Evolutionary conservation across 139 green algal species (phyloP).

Genomic region (Desmodesmus armatus): DNA sequence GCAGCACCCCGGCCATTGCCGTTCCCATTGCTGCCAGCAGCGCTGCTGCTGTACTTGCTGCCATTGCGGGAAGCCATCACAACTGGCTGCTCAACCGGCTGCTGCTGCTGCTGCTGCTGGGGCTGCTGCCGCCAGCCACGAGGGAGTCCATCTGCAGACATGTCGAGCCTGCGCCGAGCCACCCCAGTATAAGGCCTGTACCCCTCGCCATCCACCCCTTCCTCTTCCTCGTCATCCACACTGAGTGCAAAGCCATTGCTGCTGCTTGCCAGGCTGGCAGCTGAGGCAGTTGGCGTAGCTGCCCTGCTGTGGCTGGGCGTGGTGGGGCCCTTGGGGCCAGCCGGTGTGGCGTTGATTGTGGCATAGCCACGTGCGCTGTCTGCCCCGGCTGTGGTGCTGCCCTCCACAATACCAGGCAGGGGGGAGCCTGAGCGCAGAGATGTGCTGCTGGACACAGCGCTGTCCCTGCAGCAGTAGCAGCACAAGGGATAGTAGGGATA

Average conservation of each 20-base stretch:
- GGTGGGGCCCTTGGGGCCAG: background rate
- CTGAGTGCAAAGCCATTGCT: background rate
- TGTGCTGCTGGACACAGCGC: background rate
- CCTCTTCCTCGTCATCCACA: background rate
- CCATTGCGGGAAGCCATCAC: no score
- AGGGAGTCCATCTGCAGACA: background rate
- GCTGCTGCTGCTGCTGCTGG: background rate
- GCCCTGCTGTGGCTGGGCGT: background rate
- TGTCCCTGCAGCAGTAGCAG: slow-evolving; percentile 4
- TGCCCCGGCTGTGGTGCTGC: background rate
- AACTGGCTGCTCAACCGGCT: no score
- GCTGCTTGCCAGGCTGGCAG: background rate
- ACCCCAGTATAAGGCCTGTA: background rate
- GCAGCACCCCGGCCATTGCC: background rate
- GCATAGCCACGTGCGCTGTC: slow-evolving; percentile 12
- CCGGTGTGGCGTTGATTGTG: no score
- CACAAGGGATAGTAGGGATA: background rate
- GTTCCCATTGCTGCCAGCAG: background rate
- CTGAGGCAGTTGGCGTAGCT: background rate
- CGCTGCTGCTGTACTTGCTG: background rate
- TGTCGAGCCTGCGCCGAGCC: background rate
- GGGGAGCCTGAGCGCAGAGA: background rate
- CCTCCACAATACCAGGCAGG: slow-evolving; percentile 10
- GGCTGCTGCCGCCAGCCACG: background rate
- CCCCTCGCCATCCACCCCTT: background rate